Evolutionary conservation across 768 basidiomycete species (phyloP), one percentile per base, ranked within the genome.

Genomic region (Sporobolomyces pararoseus): DNA sequence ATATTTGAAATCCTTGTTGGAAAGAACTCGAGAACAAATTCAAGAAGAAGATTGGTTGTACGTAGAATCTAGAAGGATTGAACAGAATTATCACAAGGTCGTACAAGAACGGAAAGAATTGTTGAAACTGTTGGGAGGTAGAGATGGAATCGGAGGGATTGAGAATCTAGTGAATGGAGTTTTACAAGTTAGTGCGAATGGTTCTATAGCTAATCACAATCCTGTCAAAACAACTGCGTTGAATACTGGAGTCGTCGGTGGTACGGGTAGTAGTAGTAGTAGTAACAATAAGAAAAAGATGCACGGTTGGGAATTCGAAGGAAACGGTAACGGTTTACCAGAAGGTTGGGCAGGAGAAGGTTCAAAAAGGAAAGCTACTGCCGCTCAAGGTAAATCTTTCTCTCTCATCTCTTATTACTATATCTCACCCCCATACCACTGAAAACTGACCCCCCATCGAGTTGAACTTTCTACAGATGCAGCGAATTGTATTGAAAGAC

Each of bases 21-120:
- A 84, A 65, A 87, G 95, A n/a, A 89, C 91, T 0, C 84, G 87
- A 6, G 86, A 89, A 57, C 91, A 97, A 80, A 88, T 95, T 51
- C 88, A 88, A 23, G 94, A 99, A 78, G 96, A 98, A 82, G 94
- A 97, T 76, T 89, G 91, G 12, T 83, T 99, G 4, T 97, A 90
- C 80, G 81, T 97, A 71, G 92, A 97, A 79, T 84, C 95, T 58
- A 93, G 94, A 77, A 86, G 91, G n/a, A 84, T 99, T 58, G 94
- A 97, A 78, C 95, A 97, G 80, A 90, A 84, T 68, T 93, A 96
- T 78, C 84, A 88, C 65, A 44, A 71, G 65, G 59, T 74, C 21
- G 63, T 68, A 0, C 25, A 35, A 23, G 74, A 78, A 65, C 73
- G 78, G 7, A 71, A 66, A 29, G 65, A 77, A 68, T 53, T 79